Base-by-base conservation (phyloP, 2,329 filamentous ascomycete species). In the Ampelomyces quisqualis region DNA sequence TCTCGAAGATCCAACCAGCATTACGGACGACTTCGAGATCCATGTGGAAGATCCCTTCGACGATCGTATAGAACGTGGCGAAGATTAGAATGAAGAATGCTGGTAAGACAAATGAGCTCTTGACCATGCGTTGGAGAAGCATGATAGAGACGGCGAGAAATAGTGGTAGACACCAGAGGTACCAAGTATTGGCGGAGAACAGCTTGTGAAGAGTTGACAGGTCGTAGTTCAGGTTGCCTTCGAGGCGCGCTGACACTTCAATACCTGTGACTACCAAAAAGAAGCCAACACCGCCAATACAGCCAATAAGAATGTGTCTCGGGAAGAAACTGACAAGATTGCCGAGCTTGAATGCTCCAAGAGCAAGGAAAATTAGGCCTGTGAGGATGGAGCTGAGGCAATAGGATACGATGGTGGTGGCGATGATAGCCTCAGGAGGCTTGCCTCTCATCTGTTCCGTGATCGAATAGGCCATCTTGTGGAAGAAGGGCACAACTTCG, bases 401-500 rank as follows among this genome's bases (percentile, higher is more conserved):
- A 64, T 94, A 98, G 1, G 93, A 82, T 2, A 90, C 83, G 57
- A 98, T 95, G 2, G 91, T 95, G 0, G 93, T 98, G 20, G 93
- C 90, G 50, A 96, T 86, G 32, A 98, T 85, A 3, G 89, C 86
- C 56, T 93, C 84, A 1, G 87, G 82, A 18, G 93, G 83, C 14
- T 90, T 83, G 48, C 86, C 81, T 11, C 91, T 88, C 51, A 98
- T 84, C 29, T 79, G 76, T 10, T 76, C 74, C 52, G 93, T 82
- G 62, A 97, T 96, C 20, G 86, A 91, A 49, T 85, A 83, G 1
- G 93, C 90, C 91, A 98, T 98, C 60, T 91, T 95, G 71, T 98
- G 93, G 66, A 98, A 97, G 72, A 98, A 98, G 0, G 91, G 93
- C 1, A 98, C 91, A 1, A 97, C 91, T 71, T 98, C 93, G 53